Conservation (phyloP, 1,284 basidiomycete species). For the Sanghuangporus sanghuang region DNA sequence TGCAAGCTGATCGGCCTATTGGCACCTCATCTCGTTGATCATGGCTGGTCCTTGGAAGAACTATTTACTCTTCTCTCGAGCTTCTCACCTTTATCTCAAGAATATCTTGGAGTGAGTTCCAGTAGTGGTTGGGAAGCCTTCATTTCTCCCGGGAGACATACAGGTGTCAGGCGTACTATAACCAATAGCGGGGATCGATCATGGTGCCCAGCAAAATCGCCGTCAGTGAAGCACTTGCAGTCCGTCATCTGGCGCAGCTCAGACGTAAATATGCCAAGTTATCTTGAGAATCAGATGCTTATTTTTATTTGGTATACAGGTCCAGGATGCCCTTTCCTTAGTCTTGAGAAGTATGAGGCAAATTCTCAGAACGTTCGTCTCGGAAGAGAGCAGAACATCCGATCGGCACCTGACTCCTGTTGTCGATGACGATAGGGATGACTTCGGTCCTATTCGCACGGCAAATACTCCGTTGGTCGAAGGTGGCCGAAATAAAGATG, state of each 20-base stretch:
- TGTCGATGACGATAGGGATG: conserved; percentile 48
- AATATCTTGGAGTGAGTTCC: neutral
- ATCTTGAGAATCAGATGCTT: neutral
- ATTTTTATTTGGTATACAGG: conserved; percentile 32
- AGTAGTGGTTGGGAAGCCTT: conserved; percentile 3
- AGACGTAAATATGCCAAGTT: conserved; percentile 36
- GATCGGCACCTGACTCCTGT: neutral
- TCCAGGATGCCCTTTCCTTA: conserved; percentile 46
- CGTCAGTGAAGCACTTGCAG: conserved; percentile 35
- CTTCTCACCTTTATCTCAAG: conserved; percentile 49
- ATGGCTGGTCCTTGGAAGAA: conserved; percentile 56
- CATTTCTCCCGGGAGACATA: conserved; percentile 9
- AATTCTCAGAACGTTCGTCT: conserved; percentile 28
- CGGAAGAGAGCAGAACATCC: conserved; percentile 17
- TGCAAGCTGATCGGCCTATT: conserved; percentile 49
- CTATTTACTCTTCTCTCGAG: conserved; percentile 56
- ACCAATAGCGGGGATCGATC: neutral
- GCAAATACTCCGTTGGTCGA: conserved; percentile 28
- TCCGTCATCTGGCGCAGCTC: conserved; percentile 53
- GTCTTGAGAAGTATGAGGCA: conserved; percentile 36
- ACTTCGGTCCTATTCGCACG: conserved; percentile 56
- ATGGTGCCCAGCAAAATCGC: neutral
- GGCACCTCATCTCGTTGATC: conserved; percentile 36
- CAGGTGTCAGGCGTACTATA: neutral
- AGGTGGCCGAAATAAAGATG: conserved; percentile 23